These are phyloP conservation scores for Calophaca sinica DNA, from an alignment of 306 rosid genomes.

Conservation along the genomic window DNA sequence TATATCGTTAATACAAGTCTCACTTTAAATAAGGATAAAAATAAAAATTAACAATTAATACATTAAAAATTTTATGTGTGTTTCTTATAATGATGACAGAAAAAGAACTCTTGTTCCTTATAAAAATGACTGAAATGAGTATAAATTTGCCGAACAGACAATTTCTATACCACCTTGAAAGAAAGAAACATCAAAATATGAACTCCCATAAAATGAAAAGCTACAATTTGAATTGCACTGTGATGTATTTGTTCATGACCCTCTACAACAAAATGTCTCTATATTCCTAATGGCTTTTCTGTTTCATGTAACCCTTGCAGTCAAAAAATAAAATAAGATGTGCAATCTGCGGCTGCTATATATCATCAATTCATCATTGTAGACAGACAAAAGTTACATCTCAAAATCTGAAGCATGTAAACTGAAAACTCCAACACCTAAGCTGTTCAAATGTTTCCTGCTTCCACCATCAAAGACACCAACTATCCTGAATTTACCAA, in stretches of 20 bases:
- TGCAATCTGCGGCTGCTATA: slow-evolving; percentile 27
- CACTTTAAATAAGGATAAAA: no score
- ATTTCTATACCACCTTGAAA: slow-evolving; percentile 11
- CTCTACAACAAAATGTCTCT: slow-evolving; percentile 46
- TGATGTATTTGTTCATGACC: slow-evolving; percentile 36
- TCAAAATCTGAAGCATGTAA: slow-evolving; percentile 40
- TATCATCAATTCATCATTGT: slow-evolving; percentile 20
- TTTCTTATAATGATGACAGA: no score
- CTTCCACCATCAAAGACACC: slow-evolving; percentile 36
- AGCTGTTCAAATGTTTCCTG: neutral
- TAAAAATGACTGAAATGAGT: no score
- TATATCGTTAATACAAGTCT: no score
- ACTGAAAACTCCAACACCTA: neutral
- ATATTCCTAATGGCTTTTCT: slow-evolving; percentile 38
- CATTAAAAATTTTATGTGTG: no score
- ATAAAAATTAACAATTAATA: no score
- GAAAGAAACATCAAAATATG: slow-evolving; percentile 7
- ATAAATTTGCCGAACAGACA: neutral
- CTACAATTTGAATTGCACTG: slow-evolving; percentile 44
- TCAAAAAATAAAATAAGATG: slow-evolving; percentile 8
- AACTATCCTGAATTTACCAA: slow-evolving; percentile 3
- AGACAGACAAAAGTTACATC: slow-evolving; percentile 6
- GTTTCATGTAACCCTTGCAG: slow-evolving; percentile 28
- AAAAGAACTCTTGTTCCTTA: no score
- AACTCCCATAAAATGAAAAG: slow-evolving; percentile 30